Evolutionary conservation across 176 grass and related monocot genomes (phyloP).

Genomic region (Carex littledalei): DNA sequence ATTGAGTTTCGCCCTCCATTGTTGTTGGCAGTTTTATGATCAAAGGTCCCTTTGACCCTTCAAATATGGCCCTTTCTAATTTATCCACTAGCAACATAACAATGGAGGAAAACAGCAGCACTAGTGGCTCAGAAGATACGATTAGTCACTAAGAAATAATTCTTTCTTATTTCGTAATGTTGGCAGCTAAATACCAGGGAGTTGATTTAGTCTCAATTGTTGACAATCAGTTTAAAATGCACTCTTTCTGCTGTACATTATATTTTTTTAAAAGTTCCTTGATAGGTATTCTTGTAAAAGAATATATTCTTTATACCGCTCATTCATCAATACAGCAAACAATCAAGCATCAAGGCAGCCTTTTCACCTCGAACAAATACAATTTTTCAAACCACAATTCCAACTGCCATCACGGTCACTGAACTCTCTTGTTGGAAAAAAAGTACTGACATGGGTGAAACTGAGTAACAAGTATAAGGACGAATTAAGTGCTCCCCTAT

Average conservation of each 20-base stretch:
- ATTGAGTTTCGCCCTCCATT: background rate
- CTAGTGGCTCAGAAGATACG: background rate
- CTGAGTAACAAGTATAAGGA: background rate
- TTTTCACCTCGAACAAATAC: background rate
- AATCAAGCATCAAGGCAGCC: background rate
- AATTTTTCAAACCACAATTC: background rate
- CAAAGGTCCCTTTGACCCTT: background rate
- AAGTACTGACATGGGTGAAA: background rate
- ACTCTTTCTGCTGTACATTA: background rate
- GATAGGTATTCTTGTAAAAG: background rate
- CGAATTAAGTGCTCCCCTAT: background rate
- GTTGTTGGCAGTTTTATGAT: background rate
- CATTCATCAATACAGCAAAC: background rate
- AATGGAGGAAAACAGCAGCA: background rate
- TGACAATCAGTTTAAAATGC: background rate
- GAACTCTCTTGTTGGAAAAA: background rate
- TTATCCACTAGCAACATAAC: background rate
- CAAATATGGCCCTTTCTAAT: background rate
- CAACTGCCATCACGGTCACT: background rate
- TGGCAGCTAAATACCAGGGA: background rate
- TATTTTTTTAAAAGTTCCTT: background rate
- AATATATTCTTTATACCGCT: background rate
- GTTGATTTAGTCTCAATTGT: background rate
- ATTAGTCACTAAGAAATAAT: background rate
- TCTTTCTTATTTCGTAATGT: background rate